Evolutionary conservation across 306 rosid species (phyloP), one percentile per base, ranked within the genome.

Genomic region (Inga laurina): DNA sequence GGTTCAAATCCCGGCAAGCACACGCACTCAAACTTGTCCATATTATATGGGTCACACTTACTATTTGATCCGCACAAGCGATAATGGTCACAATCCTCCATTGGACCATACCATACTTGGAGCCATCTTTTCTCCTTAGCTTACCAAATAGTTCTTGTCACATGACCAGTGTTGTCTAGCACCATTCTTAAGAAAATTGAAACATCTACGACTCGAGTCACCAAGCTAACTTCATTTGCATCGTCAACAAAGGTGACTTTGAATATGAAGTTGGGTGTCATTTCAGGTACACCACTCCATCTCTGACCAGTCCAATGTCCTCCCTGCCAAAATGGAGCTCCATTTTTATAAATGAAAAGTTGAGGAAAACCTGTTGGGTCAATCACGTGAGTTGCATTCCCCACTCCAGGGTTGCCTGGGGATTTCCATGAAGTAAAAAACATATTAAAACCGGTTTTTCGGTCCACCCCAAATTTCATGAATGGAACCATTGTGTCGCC

Each of bases 281-380:
- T 80, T 11, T 49, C 21, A 4, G 94, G 88, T 10, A 61, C 7
- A 1, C 91, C 89, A 24, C 21, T 22, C 2, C 83, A 82, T 61
- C 86, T 73, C 34, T 61, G 24, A 54, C 88, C 84, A 11, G 88
- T 89, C 91, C 90, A 88, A 15, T 74, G 24, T 32, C 87, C 84
- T 21, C 22, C 68, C 0, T 87, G 73, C 88, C 88, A 85, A 48
- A 44, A 48, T 0, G 85, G 81, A 66, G 8, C 5, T 3, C 19
- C 19, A 0, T 72, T 54, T 8, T 66, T 77, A 56, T 79, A 66
- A 0, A 86, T 48, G 70, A 51, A 89, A 10, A 89, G 9, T 0
- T 89, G 88, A 2, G 90, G 82, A 32, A 16, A 49, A 27, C 85
- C 89, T 2, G 73, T 67, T 21, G 88, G 87, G 52, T 82, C 74